A percentile compares a stretch with the other conserved stretches of the same genome.
phyloP scores from a whole-genome alignment of 2,329 filamentous ascomycete genomes.

The Fusarium anthophilum region DNA sequence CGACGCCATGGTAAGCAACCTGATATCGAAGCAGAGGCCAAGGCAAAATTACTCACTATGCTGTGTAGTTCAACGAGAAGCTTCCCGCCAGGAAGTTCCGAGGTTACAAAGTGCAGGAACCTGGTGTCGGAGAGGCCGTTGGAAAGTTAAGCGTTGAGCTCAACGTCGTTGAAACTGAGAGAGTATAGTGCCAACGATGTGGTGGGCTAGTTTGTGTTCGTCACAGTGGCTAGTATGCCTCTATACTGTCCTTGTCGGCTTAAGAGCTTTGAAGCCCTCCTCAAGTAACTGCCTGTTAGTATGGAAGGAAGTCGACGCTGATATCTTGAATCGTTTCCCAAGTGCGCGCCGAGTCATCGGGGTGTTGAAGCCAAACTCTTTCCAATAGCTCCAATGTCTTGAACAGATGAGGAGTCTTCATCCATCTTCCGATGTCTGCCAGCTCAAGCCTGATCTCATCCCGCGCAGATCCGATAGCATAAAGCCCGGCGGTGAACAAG shows the following conservation, averaged over 20 bases:
- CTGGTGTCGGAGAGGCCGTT: not conserved
- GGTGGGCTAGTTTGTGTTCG: accelerated
- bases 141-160: slow-evolving; percentile 24
- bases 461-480: not conserved
- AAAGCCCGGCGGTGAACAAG: slow-evolving; percentile 22
- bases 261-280: too few relatives aligned
- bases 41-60: not conserved
- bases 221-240: not conserved
- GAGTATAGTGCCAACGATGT: not conserved
- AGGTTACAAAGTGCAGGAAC: not conserved
- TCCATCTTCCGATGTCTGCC: slow-evolving; percentile 20
- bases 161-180: slow-evolving; percentile 18
- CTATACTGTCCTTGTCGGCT: not conserved
- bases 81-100: slow-evolving; percentile 30
- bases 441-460: slow-evolving; percentile 1
- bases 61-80: slow-evolving; percentile 19
- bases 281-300: not conserved
- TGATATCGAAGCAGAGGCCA: accelerated
- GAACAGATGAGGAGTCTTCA: slow-evolving; percentile 21
- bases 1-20: slow-evolving; percentile 26
- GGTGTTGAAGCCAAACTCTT: slow-evolving; percentile 3
- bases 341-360: not conserved
- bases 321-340: not conserved
- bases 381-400: slow-evolving; percentile 15
- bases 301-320: not conserved